phyloP scores from a whole-genome alignment of 192 early-diverging fungal genomes.

The Obelidium mucronatum region DNA sequence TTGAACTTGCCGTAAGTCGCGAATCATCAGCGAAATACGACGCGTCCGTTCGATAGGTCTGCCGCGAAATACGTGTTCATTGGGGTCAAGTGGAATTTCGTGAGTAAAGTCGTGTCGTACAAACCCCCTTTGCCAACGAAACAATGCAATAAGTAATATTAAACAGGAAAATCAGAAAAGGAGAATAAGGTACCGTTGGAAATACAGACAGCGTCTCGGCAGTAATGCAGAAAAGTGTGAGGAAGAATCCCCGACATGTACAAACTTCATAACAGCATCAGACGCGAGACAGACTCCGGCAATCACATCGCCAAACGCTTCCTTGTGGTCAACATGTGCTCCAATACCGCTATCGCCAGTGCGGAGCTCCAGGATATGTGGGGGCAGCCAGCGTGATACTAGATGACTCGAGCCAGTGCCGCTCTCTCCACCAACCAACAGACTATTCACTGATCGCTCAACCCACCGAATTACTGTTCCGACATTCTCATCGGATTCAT shows the following conservation, averaged over 20 bases:
- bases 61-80: slow-evolving; percentile 62
- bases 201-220: slow-evolving; percentile 74
- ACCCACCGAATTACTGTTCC: neutral
- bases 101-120: slow-evolving; percentile 84
- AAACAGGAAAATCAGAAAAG: slow-evolving; percentile 1
- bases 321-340: slow-evolving; percentile 83
- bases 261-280: slow-evolving; percentile 74
- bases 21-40: slow-evolving; percentile 78
- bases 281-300: slow-evolving; percentile 79
- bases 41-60: slow-evolving; percentile 58
- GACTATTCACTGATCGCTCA: neutral
- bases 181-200: slow-evolving; percentile 57
- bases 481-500: neutral
- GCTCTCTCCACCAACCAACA: slow-evolving; percentile 26
- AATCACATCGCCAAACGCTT: slow-evolving; percentile 78
- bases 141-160: neutral
- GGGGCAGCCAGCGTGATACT: slow-evolving; percentile 65
- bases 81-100: slow-evolving; percentile 67
- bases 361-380: slow-evolving; percentile 80
- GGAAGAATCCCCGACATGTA: slow-evolving; percentile 66
- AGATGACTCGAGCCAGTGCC: slow-evolving; percentile 63
- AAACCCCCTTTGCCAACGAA: slow-evolving; percentile 40
- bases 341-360: slow-evolving; percentile 74
- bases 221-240: slow-evolving; percentile 67
- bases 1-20: too few relatives aligned